Base-by-base conservation (phyloP, 805 yeast species). In the Isabelozyma rhagii region DNA sequence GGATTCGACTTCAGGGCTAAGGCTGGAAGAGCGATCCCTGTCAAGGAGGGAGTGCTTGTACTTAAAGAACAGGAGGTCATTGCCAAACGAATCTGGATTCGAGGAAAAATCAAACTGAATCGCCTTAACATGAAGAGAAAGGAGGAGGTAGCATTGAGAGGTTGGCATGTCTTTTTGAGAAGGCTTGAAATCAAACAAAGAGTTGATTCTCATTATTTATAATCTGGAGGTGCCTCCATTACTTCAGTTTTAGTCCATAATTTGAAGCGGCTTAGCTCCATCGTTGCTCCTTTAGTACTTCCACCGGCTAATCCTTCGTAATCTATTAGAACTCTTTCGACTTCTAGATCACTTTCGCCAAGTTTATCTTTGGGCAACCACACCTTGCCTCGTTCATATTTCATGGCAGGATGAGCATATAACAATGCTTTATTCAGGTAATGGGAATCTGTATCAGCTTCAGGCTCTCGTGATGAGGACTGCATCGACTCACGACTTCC, bases 291-390 rank as follows among this genome's bases (percentile, higher is more conserved):
- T 8, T 52, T 53, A 1, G 65, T 60, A 8, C 47, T 46, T 0
- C 68, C 67, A 4, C 62, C 68, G 14, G 49, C 52, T 36, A 66
- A 44, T 1, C 52, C 50, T 7, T 48, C 46, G 6, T 54, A 48
- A 39, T 45, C 45, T 4, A 51, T 44, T 49, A 63, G 60, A 3
- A 64, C 48, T 15, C 48, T 52, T 29, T 48, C 44, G 5, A 63
- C 55, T 44, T 61, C 67, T n/a, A 47, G 27, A 6, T 60, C 59
- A 43, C 68, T 58, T 17, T 63, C 53, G 4, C 75, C 74, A 44
- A 47, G 49, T 1, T 63, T 62, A 59, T 75, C 80, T 41, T 54
- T 49, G 0, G 79, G 78, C 15, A 74, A 47, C 78, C 78, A 74
- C 5, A 74, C 17, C 28, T 57, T 61, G 1, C 78, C 78, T 29